Conservation (phyloP, 2,329 filamentous ascomycete species). For the Lachnum nothofagi region DNA sequence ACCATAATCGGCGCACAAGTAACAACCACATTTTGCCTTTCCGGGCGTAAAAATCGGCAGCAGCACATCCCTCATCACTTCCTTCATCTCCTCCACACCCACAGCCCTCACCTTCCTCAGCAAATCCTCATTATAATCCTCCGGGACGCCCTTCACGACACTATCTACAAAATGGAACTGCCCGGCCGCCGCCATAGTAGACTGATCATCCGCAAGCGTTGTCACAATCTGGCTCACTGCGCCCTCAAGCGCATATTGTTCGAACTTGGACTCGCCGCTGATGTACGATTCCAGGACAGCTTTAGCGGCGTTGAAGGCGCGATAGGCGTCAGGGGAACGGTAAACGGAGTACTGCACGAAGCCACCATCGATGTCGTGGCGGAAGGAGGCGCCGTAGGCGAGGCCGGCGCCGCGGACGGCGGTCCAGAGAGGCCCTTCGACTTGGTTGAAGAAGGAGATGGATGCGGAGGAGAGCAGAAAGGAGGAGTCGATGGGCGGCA, state of each 20-base stretch:
- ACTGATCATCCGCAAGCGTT: conserved; percentile 79
- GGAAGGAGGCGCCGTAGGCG: conserved; percentile 82
- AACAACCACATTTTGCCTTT: conserved; percentile 76
- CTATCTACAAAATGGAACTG: conserved; percentile 76
- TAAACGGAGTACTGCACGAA: conserved; percentile 81
- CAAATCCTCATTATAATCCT: conserved; percentile 72
- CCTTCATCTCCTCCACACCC: conserved; percentile 68
- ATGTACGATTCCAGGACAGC: conserved; percentile 71
- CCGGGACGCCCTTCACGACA: conserved; percentile 69
- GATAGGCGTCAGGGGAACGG: conserved; percentile 81
- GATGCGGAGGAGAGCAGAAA: conserved; percentile 77
- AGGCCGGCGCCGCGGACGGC: conserved; percentile 88
- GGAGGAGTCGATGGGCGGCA: conserved; percentile 88
- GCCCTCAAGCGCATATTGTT: conserved; percentile 67
- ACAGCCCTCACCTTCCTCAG: conserved; percentile 73
- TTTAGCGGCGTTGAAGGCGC: conserved; percentile 74
- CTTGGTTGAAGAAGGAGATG: conserved; percentile 82
- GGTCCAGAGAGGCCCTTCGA: conserved; percentile 92
- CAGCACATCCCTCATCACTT: conserved; percentile 68
- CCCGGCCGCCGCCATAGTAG: conserved; percentile 77
- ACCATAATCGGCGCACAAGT: conserved; percentile 82
- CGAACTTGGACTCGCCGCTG: conserved; percentile 65
- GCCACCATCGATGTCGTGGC: conserved; percentile 71
- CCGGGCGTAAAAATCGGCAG: conserved; percentile 74
- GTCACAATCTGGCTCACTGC: conserved; percentile 87